Base-by-base conservation (phyloP, 2,329 filamentous ascomycete species). In the Stachybotrys chlorohalonatus region DNA sequence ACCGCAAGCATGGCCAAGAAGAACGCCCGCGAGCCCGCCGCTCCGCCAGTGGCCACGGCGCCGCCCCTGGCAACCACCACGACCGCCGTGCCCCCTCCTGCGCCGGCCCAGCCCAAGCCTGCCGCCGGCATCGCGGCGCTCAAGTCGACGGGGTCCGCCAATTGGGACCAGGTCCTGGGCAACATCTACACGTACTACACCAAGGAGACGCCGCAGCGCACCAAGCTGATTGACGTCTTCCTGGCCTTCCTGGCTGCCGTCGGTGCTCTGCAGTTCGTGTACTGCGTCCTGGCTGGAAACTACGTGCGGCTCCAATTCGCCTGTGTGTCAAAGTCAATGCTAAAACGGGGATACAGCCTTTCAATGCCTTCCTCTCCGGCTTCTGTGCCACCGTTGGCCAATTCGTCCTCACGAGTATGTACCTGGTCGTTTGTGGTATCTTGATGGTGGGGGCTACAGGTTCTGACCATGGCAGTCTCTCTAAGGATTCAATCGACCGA, bases 331-430 rank as follows among this genome's bases (percentile, higher is more conserved):
- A 24, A 15, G 15, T 16, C 13, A 11, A 11, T 11, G 11, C 7
- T 9, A 15, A 3, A 7, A 13, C 17, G 24, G 2, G 47, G 11
- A 24, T 24, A 7, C 56, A 97, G 93, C 94, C 94, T 9, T 99
- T 99, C 80, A 99, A 99, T 71, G 94, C 95, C 60, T 99, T 99
- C 77, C 84, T 99, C 36, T 90, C 92, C 36, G 95, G 94, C 51
- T 99, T 99, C 77, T 86, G 84, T 58, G 90, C 93, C 15, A 94
- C 93, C 1, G 93, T 99, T 59, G 94, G 94, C 58, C 94, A 99
- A 70, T 99, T 99, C 70, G 94, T 99, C 59, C 83, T 99, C 63
- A 96, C 94, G 52, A 90, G 90, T 78, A 85, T 67, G 76, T 77
- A n/a, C 11, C 24, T 11, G 46, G 30, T 5, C 31, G 51, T 11